These are phyloP conservation scores for Cystobasidium pallidum DNA, from an alignment of 1,284 basidiomycete species.

Conservation along the genomic window DNA sequence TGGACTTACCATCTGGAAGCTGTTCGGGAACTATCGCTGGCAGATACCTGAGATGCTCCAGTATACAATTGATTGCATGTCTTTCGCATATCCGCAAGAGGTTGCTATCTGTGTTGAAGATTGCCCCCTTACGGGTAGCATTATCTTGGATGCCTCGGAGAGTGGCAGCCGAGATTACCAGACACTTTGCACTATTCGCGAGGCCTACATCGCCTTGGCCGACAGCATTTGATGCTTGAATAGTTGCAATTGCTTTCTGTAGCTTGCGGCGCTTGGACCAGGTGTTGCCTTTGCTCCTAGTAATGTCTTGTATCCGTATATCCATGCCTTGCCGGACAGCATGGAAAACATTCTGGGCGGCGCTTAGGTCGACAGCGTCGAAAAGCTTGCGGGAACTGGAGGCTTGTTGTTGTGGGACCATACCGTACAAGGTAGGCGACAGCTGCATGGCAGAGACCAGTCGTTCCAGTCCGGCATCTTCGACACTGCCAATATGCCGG, in stretches of 20 bases:
- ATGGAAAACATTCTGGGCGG: slow-evolving; percentile 39
- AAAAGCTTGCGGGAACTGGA: not conserved
- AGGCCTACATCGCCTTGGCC: not conserved
- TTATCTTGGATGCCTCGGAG: slow-evolving; percentile 48
- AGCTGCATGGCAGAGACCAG: slow-evolving; percentile 28
- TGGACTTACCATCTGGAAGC: slow-evolving; percentile 10
- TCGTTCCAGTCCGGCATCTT: slow-evolving; percentile 28
- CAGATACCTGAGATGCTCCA: not conserved
- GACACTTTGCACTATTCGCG: slow-evolving; percentile 21
- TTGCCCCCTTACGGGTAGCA: slow-evolving; percentile 45
- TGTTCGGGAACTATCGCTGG: not conserved
- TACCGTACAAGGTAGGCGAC: slow-evolving; percentile 16
- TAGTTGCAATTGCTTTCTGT: slow-evolving; percentile 34
- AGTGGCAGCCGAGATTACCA: slow-evolving; percentile 43
- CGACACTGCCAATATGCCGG: slow-evolving; percentile 18
- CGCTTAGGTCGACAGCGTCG: slow-evolving; percentile 8
- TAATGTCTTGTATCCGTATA: slow-evolving; percentile 44
- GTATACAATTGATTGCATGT: not conserved
- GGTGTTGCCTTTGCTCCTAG: slow-evolving; percentile 30
- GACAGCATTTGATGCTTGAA: slow-evolving; percentile 34
- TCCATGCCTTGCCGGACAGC: slow-evolving; percentile 44
- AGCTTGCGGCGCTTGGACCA: slow-evolving; percentile 43
- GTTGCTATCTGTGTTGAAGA: slow-evolving; percentile 44
- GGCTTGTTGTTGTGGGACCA: not conserved
- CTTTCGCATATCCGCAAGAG: not conserved